Evolutionary conservation across 306 rosid species (phyloP).

Genomic region (Vigna nakashimae): DNA sequence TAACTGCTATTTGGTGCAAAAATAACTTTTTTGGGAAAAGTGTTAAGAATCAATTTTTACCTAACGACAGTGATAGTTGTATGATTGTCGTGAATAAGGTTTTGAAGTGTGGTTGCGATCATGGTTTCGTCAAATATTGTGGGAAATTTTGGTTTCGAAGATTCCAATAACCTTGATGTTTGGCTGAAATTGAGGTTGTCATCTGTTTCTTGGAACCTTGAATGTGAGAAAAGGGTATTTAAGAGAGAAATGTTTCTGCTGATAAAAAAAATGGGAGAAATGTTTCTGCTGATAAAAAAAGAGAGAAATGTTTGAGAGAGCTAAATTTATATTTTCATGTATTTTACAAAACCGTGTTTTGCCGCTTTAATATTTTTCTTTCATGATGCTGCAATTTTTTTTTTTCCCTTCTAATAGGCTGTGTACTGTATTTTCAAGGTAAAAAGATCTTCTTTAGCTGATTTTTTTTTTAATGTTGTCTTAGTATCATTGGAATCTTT

Average conservation of each 20-base stretch:
- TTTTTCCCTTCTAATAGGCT: neutral
- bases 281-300: no score
- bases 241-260: neutral
- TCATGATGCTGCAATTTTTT: neutral
- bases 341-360: neutral
- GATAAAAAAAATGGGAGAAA: no score
- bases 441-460: neutral
- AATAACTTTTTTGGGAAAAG: neutral
- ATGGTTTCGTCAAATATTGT: neutral
- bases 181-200: neutral
- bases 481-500: neutral
- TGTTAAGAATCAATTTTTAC: neutral
- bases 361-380: neutral
- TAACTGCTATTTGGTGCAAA: neutral
- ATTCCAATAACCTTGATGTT: neutral
- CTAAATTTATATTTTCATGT: neutral
- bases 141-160: neutral
- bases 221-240: neutral
- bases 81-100: neutral
- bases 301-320: neutral
- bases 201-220: neutral
- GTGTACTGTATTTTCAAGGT: neutral
- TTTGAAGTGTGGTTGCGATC: neutral
- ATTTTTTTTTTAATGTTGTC: neutral
- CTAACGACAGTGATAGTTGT: neutral